Evolutionary conservation across 345 rosid genomes (phyloP), one percentile per base, ranked within the genome.

Genomic region (Trapa incisa): DNA sequence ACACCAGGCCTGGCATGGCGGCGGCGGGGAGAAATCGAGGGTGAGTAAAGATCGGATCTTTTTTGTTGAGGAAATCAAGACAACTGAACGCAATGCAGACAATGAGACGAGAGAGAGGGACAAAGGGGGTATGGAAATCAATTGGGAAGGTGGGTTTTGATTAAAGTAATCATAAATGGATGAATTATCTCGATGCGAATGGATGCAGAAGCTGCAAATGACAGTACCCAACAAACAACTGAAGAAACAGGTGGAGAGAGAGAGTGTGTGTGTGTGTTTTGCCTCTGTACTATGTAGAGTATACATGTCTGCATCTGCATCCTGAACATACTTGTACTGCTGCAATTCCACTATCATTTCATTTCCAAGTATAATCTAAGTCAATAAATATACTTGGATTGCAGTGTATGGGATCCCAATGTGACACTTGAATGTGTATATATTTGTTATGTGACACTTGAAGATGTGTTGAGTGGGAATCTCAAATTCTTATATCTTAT

Each of bases 1-100:
- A 87, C 16, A 85, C 96, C 50, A 89, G 85, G 65, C 96, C 97
- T 33, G 99, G 99, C 99, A 95, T 91, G 62, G 53, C 14, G 68
- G 50, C 37, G 43, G 67, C n/a, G 5, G 33, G 35, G 32, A 38
- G 43, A 53, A 66, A 37, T 33, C 53, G 29, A 36, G 39, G 29
- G 54, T 22, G 29, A n/a, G 60, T 7, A 16, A 47, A 66, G 69
- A 47, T 32, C 37, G 61, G 36, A 57, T 22, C 61, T 58, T 11
- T 58, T 33, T 33, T 0, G 37, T 58, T 1, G 4, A 8, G 43
- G 63, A 58, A 58, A 58, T 58, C 63, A 58, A 58, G 63, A 33
- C 38, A 35, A 58, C 14, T 33, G 63, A 58, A 33, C 3, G 37
- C 33, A 9, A 22, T 22, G 29, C 63, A 11, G 37, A 58, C 37